These are phyloP conservation scores for Tetrahymena malaccensis DNA, from an alignment of 73 alveolate species.

Conservation along the genomic window DNA sequence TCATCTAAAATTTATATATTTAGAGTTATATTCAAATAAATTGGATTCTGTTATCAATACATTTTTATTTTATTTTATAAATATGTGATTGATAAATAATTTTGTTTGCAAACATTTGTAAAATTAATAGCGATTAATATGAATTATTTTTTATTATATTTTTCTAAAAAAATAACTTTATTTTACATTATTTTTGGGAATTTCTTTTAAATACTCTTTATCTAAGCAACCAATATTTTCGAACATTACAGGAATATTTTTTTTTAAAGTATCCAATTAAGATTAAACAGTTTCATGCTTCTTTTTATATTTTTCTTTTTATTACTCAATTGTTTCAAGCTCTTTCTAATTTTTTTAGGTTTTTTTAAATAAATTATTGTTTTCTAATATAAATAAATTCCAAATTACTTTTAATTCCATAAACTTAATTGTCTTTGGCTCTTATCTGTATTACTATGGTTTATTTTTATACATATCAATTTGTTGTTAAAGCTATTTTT, in stretches of 20 bases:
- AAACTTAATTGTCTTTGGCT: not conserved
- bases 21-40: too few species aligned
- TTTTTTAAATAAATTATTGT: not conserved
- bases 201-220: not conserved
- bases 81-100: too few species aligned
- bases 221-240: not conserved
- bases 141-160: too few species aligned
- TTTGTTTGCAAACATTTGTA: too few species aligned
- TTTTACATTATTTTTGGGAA: not conserved
- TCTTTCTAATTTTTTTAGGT: not conserved
- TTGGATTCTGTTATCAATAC: too few species aligned
- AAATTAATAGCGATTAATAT: too few species aligned
- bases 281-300: not conserved
- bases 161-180: too few species aligned
- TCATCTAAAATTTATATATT: too few species aligned
- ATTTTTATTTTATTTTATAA: too few species aligned
- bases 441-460: not conserved
- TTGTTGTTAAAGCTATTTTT: conserved; percentile 45
- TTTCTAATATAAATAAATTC: not conserved
- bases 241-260: not conserved
- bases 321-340: not conserved
- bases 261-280: not conserved
- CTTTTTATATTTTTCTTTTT: not conserved
- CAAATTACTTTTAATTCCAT: not conserved
- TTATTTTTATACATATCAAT: conserved; percentile 49